A percentile compares a stretch with the other conserved stretches of the same genome.
These are phyloP conservation scores for Agrocybe chaxingu DNA, from an alignment of 768 basidiomycete genomes.

Conservation along the genomic window DNA sequence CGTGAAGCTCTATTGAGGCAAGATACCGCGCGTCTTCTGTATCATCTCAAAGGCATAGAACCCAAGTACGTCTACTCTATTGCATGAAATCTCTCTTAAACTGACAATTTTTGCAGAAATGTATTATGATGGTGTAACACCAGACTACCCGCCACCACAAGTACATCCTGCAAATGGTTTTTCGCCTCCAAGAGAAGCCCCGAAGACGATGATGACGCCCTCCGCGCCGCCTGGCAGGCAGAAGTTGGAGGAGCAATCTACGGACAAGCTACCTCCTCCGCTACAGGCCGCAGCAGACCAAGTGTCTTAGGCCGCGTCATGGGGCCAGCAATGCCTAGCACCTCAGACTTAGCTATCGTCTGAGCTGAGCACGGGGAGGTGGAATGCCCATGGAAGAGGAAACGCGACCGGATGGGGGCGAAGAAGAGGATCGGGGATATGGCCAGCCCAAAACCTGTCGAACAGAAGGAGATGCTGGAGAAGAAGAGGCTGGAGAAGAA, in stretches of 20 bases:
- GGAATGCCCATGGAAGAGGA: conserved; percentile 66
- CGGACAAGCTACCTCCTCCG: conserved; percentile 20
- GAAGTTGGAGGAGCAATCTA: conserved; percentile 54
- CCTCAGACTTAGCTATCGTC: conserved; percentile 55
- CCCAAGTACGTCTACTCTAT: conserved; percentile 42
- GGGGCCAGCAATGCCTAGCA: conserved; percentile 68
- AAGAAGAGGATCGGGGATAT: conserved; percentile 73
- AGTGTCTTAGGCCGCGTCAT: conserved; percentile 41
- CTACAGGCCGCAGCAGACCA: conserved; percentile 7
- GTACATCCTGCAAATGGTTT: conserved; percentile 89
- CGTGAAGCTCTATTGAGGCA: conserved; percentile 51
- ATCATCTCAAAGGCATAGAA: conserved; percentile 66
- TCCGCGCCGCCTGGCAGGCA: conserved; percentile 59
- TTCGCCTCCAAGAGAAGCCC: conserved; percentile 67
- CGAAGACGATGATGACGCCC: conserved; percentile 47
- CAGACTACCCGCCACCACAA: conserved; percentile 57
- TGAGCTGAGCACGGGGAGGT: conserved; percentile 49
- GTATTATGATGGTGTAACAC: conserved; percentile 56
- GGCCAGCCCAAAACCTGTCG: conserved; percentile 77
- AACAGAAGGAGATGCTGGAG: conserved; percentile 82
- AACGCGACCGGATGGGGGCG: conserved; percentile 61
- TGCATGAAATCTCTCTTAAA: background rate
- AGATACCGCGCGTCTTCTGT: background rate
- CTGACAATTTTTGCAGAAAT: conserved; percentile 14
- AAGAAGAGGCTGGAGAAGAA: too few relatives aligned